phyloP scores from a whole-genome alignment of 2,329 filamentous ascomycete genomes.

The Thermoascus crustaceus region DNA sequence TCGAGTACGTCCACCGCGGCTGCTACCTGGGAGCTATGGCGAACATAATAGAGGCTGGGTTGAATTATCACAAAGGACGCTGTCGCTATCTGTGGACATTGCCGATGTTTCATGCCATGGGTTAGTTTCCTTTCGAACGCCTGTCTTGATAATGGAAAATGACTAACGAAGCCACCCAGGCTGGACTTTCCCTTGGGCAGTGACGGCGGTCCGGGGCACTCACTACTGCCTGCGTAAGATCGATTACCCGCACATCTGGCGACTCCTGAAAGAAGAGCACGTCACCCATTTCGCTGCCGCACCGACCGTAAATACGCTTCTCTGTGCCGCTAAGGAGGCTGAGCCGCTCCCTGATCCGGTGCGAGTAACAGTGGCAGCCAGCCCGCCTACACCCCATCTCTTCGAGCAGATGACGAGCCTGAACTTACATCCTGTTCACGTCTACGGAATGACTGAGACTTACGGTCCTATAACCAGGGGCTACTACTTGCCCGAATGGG shows the following conservation, averaged over 20 bases:
- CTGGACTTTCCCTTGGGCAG: constrained; percentile 86
- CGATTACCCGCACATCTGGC: constrained; percentile 90
- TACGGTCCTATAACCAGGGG: constrained; percentile 95
- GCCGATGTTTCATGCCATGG: constrained; percentile 70
- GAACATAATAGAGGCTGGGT: constrained; percentile 80
- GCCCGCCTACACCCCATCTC: constrained; percentile 78
- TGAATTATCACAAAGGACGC: constrained; percentile 61
- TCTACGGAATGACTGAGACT: constrained; percentile 81
- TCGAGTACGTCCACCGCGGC: constrained; percentile 82
- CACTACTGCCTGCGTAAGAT: constrained; percentile 93
- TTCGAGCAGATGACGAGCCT: constrained; percentile 87
- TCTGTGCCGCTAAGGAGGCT: constrained; percentile 74
- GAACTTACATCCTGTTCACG: constrained; percentile 85
- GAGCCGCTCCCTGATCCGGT: constrained; percentile 61
- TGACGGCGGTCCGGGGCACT: constrained; percentile 89
- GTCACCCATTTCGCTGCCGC: constrained; percentile 96
- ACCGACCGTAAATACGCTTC: constrained; percentile 88
- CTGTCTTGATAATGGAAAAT: constrained; percentile 37
- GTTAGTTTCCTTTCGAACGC: constrained; percentile 23
- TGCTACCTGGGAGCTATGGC: constrained; percentile 75
- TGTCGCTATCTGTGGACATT: constrained; percentile 87
- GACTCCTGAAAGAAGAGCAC: constrained; percentile 70
- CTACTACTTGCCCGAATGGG: constrained; percentile 80
- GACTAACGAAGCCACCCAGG: constrained; percentile 22
- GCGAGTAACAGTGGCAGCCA: constrained; percentile 84